Percentiles rank a stretch among this genome's conserved stretches.
phyloP scores from a whole-genome alignment of 169 alveolate genomes.

The Ophryocystis elektroscirrha region DNA sequence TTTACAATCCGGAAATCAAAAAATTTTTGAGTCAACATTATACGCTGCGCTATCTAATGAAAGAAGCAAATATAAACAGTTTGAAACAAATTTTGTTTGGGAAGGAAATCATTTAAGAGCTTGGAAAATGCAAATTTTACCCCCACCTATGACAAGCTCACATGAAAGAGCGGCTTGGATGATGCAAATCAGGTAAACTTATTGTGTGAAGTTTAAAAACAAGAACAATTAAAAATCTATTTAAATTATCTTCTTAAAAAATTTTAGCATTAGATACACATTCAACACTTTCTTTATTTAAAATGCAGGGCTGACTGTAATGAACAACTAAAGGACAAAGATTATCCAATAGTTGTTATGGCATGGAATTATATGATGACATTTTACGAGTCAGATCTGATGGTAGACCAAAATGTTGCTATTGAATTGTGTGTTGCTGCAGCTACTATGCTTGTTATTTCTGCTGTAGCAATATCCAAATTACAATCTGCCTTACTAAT shows the following conservation, averaged over 20 bases:
- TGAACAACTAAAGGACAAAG: not conserved
- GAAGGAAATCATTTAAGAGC: conserved; percentile 26
- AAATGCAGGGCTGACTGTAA: conserved; percentile 3
- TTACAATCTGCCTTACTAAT: conserved; percentile 29
- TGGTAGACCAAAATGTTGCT: conserved; percentile 25
- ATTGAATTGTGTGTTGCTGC: conserved; percentile 32
- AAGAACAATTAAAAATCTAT: too few species aligned
- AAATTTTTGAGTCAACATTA: conserved; percentile 23
- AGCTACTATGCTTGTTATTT: conserved; percentile 29
- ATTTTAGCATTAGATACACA: too few species aligned
- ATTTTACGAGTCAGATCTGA: conserved; percentile 34
- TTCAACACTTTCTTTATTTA: too few species aligned
- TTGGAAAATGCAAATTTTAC: conserved; percentile 25
- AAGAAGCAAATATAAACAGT: conserved; percentile 27
- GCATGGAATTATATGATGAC: conserved; percentile 36
- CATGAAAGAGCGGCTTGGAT: conserved; percentile 36
- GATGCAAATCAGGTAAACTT: conserved; percentile 12
- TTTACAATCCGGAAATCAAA: conserved; percentile 26
- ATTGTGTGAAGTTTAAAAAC: too few species aligned
- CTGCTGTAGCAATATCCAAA: conserved; percentile 31
- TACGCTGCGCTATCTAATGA: conserved; percentile 25
- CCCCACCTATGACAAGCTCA: conserved; percentile 29
- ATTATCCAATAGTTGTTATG: conserved; percentile 19
- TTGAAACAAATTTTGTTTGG: conserved; percentile 35
- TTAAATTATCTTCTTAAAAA: too few species aligned